A percentile compares a stretch with the other conserved stretches of the same genome.
Evolutionary conservation across 2,329 filamentous ascomycete species (phyloP).

Genomic region (Aurifilum marmelostoma): DNA sequence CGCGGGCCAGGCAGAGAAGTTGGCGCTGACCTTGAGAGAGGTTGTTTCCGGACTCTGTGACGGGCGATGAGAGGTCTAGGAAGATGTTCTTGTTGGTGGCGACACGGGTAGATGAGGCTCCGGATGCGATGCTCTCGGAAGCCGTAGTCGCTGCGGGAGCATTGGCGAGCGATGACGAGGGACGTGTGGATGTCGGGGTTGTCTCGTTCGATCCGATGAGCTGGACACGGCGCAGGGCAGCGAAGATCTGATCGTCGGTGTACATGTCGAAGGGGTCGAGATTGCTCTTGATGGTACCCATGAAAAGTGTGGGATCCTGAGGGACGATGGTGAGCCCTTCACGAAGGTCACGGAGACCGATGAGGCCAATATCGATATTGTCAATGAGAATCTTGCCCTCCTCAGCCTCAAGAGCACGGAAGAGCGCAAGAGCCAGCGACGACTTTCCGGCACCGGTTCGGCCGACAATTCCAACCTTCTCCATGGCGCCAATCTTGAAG

Average conservation of each 20-base stretch:
- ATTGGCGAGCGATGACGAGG: conserved; percentile 28
- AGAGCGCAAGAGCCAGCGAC: conserved; percentile 88
- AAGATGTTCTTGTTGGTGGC: conserved; percentile 93
- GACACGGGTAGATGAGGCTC: conserved; percentile 39
- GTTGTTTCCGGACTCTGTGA: conserved; percentile 91
- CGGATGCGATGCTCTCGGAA: conserved; percentile 28
- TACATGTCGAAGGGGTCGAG: conserved; percentile 90
- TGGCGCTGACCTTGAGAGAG: conserved; percentile 96
- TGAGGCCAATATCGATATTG: conserved; percentile 83
- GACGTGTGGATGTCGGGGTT: conserved; percentile 32
- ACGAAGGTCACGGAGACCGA: conserved; percentile 90
- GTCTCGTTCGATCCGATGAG: conserved; percentile 69
- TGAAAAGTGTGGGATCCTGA: conserved; percentile 94
- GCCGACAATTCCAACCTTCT: conserved; percentile 96
- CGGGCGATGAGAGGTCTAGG: conserved; percentile 78
- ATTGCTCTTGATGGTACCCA: conserved; percentile 87
- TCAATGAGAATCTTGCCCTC: conserved; percentile 89
- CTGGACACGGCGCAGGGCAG: conserved; percentile 83
- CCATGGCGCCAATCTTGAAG: conserved; percentile 81
- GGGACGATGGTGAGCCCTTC: conserved; percentile 97
- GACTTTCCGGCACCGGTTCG: conserved; percentile 96
- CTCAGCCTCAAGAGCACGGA: conserved; percentile 91
- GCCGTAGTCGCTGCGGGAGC: conserved; percentile 34
- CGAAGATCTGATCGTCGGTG: conserved; percentile 88
- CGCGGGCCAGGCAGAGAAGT: conserved; percentile 88